Evolutionary conservation across 208 protist genomes (phyloP), one percentile per base, ranked within the genome.

Genomic region (Leishmania tropica): DNA sequence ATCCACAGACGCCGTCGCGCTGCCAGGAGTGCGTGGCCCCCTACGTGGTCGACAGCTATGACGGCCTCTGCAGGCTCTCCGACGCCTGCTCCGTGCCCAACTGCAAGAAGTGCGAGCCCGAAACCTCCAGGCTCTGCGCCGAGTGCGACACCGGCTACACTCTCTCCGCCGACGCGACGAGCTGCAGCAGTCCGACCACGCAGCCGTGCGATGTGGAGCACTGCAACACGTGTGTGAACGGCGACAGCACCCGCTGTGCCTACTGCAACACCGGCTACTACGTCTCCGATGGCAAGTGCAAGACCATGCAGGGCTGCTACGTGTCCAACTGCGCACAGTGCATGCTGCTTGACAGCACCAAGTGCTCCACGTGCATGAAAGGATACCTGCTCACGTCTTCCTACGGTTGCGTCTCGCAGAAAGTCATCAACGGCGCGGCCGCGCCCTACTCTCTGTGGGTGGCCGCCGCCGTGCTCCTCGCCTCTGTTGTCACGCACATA

Each of bases 281-380:
- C 76, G 62, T 72, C 1, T 72, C 76, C 42, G 17, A 70, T 15
- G 76, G 60, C 42, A 42, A 51, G 13, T 79, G 76, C 60, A 19
- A 47, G 60, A 28, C 47, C 10, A 45, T 71, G 58, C 5, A 28
- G 28, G 60, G 17, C 4, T 81, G 78, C 68, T 48, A 70, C 56
- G 78, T 75, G 40, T 21, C 78, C 48, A 73, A 81, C 78, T 81
- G 78, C 67, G 62, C 78, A 17, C 47, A 60, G 67, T 81, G 78
- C 78, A 73, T 54, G 78, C 17, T 75, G 65, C 6, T 5, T 40
- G 78, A 73, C 48, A 75, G 45, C 67, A 75, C 67, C 45, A 79
- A 72, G 76, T 81, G 78, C 68, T 58, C 48, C 65, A 56, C n/a
- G 31, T 81, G 78, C 65, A 53, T 75, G 31, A 65, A 62, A 48